A percentile compares a stretch with the other conserved stretches of the same genome.
phyloP scores from a whole-genome alignment of 805 yeast species.

The Teunomyces aglyptinius region DNA sequence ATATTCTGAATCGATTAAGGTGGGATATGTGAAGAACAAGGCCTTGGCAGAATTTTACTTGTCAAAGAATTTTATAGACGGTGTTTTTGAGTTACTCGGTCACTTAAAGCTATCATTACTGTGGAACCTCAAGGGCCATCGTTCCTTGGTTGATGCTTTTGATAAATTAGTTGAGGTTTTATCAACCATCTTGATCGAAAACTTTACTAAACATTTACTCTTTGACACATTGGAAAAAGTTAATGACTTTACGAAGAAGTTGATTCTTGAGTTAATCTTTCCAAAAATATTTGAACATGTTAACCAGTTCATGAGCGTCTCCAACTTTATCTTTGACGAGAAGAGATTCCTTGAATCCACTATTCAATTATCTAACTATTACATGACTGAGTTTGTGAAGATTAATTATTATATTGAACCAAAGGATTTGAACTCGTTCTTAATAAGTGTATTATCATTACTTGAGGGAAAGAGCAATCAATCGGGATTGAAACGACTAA shows the following conservation, averaged over 20 bases:
- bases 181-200: constrained; percentile 36
- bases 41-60: constrained; percentile 23
- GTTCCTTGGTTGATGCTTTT: constrained; percentile 16
- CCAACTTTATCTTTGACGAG: constrained; percentile 37
- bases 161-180: constrained; percentile 32
- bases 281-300: constrained; percentile 37
- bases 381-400: constrained; percentile 27
- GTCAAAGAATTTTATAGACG: constrained; percentile 37
- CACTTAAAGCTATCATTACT: constrained; percentile 26
- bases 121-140: constrained; percentile 22
- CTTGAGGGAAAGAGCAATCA: constrained; percentile 24
- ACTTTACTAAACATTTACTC: constrained; percentile 17
- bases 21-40: constrained; percentile 25
- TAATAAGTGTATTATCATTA: constrained; percentile 29
- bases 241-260: constrained; percentile 34
- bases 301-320: constrained; percentile 29
- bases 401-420: constrained; percentile 25
- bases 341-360: constrained; percentile 26
- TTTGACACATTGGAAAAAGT: constrained; percentile 23
- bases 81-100: constrained; percentile 37
- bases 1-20: constrained; percentile 28
- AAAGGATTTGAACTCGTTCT: constrained; percentile 22
- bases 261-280: constrained; percentile 33
- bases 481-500: constrained; percentile 15
- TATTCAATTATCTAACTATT: constrained; percentile 24